phyloP scores from a whole-genome alignment of 345 rosid species.

The Salix suchowensis region DNA sequence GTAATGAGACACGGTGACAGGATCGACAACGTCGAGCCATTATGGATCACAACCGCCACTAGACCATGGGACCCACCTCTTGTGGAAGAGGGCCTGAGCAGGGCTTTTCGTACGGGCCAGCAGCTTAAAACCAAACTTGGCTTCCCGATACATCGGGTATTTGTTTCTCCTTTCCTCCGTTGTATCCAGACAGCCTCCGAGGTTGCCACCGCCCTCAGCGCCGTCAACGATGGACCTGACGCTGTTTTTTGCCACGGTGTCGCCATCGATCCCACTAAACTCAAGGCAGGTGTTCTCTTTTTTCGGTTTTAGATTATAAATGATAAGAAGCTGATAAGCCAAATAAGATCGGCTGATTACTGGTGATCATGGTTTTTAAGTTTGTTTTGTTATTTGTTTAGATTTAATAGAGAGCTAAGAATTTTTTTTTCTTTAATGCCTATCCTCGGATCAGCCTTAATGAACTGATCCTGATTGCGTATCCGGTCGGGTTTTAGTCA shows the following conservation, averaged over 20 bases:
- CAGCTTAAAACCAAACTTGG: constrained; percentile 41
- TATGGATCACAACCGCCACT: constrained; percentile 54
- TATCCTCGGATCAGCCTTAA: background rate
- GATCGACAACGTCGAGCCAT: constrained; percentile 53
- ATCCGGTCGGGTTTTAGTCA: background rate
- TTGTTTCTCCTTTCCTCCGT: constrained; percentile 82
- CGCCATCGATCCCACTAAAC: constrained; percentile 45
- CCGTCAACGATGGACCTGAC: constrained; percentile 28
- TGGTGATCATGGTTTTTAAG: background rate
- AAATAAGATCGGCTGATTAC: background rate
- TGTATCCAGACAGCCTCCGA: constrained; percentile 74
- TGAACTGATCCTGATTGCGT: background rate
- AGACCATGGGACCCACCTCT: constrained; percentile 87
- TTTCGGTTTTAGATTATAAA: background rate
- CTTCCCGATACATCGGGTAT: constrained; percentile 73
- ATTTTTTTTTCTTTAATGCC: background rate
- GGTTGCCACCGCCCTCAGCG: constrained; percentile 50
- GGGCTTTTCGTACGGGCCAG: constrained; percentile 51
- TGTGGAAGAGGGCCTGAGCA: constrained; percentile 36
- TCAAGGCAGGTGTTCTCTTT: constrained; percentile 47
- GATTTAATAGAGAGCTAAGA: too few species aligned
- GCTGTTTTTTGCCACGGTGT: constrained; percentile 26
- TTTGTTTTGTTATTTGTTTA: background rate
- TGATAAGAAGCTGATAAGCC: background rate
- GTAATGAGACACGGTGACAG: constrained; percentile 97